A percentile compares a stretch with the other conserved stretches of the same genome.
These are phyloP conservation scores for Wickerhamiella sorbophila DNA, from an alignment of 805 yeast species.

Conservation along the genomic window DNA sequence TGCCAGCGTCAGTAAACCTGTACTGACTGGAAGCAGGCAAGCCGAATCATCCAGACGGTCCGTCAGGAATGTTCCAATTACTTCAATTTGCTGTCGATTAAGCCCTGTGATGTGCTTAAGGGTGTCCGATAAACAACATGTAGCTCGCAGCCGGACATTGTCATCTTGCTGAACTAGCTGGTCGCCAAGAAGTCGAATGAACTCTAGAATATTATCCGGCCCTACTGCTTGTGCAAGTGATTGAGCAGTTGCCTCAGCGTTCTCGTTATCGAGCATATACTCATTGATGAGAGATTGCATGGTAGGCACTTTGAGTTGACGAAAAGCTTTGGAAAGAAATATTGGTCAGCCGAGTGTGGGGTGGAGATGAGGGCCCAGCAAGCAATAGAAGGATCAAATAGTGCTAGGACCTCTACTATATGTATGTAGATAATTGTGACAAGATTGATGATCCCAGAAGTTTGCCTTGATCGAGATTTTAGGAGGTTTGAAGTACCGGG, in stretches of 20 bases:
- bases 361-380: too few relatives aligned
- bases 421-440: too few relatives aligned
- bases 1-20: conserved; percentile 40
- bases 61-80: conserved; percentile 36
- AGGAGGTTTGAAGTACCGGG: too few relatives aligned
- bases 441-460: too few relatives aligned
- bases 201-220: conserved; percentile 10
- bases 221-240: conserved; percentile 5
- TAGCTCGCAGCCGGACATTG: conserved; percentile 32
- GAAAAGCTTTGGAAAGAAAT: too few relatives aligned
- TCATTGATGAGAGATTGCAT: conserved; percentile 16
- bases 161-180: conserved; percentile 47
- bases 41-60: conserved; percentile 55
- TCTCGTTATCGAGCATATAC: conserved; percentile 15
- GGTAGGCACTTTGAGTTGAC: too few relatives aligned
- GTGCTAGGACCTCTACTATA: too few relatives aligned
- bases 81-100: conserved; percentile 24
- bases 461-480: too few relatives aligned
- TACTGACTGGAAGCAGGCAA: conserved; percentile 37
- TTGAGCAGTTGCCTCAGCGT: not conserved
- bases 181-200: conserved; percentile 47
- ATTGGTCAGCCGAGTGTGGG: too few relatives aligned
- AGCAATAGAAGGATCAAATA: too few relatives aligned
- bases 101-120: conserved; percentile 25
- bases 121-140: conserved; percentile 31